These are phyloP conservation scores for Lipomyces orientalis DNA, from an alignment of 805 yeast genomes.

Conservation along the genomic window DNA sequence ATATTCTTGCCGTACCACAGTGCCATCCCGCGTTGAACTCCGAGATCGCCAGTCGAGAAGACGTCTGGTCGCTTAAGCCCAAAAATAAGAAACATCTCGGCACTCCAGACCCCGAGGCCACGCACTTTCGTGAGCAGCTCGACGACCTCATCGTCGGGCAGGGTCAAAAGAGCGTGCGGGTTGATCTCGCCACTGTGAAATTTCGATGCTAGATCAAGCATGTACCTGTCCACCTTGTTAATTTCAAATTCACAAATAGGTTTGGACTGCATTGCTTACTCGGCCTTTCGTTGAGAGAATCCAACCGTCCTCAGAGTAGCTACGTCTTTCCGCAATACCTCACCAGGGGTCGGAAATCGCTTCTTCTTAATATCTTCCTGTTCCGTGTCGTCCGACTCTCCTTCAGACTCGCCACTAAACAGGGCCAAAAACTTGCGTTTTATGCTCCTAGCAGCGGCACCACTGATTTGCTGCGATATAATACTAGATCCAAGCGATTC, in stretches of 20 bases:
- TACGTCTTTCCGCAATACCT: slow-evolving; percentile 49
- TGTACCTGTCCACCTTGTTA: slow-evolving; percentile 28
- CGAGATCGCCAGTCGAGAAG: slow-evolving; percentile 80
- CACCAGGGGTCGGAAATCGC: slow-evolving; percentile 58
- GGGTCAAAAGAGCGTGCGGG: slow-evolving; percentile 48
- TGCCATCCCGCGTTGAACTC: slow-evolving; percentile 81
- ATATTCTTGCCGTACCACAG: slow-evolving; percentile 64
- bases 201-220: slow-evolving; percentile 34
- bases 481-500: slow-evolving; percentile 55
- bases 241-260: neutral
- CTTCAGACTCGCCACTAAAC: slow-evolving; percentile 42
- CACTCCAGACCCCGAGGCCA: slow-evolving; percentile 85
- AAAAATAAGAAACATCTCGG: slow-evolving; percentile 82
- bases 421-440: slow-evolving; percentile 52
- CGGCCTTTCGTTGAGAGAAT: slow-evolving; percentile 68
- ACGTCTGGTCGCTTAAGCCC: slow-evolving; percentile 70
- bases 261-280: slow-evolving; percentile 50
- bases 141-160: slow-evolving; percentile 54
- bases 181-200: slow-evolving; percentile 44
- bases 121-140: slow-evolving; percentile 60
- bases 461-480: slow-evolving; percentile 77
- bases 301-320: slow-evolving; percentile 69
- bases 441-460: slow-evolving; percentile 78
- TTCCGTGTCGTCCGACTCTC: slow-evolving; percentile 16
- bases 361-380: slow-evolving; percentile 10